Evolutionary conservation across 148 eudicot genomes (phyloP), one percentile per base, ranked within the genome.

Genomic region (Talinum fruticosum): DNA sequence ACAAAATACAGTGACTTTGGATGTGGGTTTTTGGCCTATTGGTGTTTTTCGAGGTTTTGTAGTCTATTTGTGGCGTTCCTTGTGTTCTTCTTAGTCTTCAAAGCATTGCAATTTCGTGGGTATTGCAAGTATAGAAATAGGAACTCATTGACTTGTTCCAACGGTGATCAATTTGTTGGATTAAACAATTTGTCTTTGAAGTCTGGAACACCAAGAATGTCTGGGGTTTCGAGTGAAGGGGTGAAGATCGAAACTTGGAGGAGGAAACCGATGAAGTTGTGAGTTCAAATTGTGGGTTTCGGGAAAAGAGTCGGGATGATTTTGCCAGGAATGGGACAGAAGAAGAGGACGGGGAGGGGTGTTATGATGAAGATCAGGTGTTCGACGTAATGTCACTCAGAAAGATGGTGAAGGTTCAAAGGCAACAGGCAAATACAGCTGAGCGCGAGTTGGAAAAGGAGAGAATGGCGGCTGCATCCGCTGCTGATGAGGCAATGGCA

Each of bases 401-500:
- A 44, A 85, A 87, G 64, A 57, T 95, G 89, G 85, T 91, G 34
- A 91, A 88, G 80, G 77, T 57, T 26, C 89, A 93, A 79, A 89
- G 86, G 75, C 44, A 47, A 35, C 78, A 82, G 76, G 92, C 86
- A 0, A 75, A 85, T 74, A 81, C 69, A 28, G 90, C 90, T 79
- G 62, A 34, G 24, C 35, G 44, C 33, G 99, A 93, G 76, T 86
- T 96, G 18, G 94, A 87, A 75, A 91, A 90, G 87, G 99, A 96
- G 74, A 85, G 97, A 29, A 82, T 80, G 76, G 91, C 97, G 21
- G 83, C 97, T 59, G 83, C 97, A 0, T 84, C 93, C 1, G 89
- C 97, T 32, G 90, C 92, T n/a, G 89, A 85, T 62, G 99, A 95
- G 75, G 86, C 99, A 24, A 93, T 96, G 97, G 89, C 99, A 0